These are phyloP conservation scores for Turritis glabra DNA, from an alignment of 345 rosid genomes.

Conservation along the genomic window DNA sequence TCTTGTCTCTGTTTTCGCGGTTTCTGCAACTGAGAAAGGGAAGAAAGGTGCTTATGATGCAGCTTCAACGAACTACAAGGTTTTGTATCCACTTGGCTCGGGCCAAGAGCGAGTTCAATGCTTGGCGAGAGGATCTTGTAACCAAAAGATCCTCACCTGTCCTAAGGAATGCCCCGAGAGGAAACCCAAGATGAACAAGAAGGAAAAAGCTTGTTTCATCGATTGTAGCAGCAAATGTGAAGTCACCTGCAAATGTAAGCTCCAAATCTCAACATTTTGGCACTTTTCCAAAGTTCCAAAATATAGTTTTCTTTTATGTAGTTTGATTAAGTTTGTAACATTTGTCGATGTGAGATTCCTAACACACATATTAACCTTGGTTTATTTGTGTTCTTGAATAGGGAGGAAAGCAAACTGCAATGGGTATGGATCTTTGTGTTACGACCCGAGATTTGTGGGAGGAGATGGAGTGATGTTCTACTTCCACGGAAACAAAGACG, in stretches of 20 bases:
- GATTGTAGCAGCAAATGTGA: slow-evolving; percentile 87
- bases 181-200: slow-evolving; percentile 61
- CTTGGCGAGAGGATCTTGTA: slow-evolving; percentile 59
- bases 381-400: slow-evolving; percentile 13
- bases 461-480: slow-evolving; percentile 88
- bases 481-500: slow-evolving; percentile 66
- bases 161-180: slow-evolving; percentile 64
- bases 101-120: slow-evolving; percentile 61
- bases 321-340: background rate
- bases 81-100: slow-evolving; percentile 32
- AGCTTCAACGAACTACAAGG: slow-evolving; percentile 52
- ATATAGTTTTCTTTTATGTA: background rate
- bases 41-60: slow-evolving; percentile 46
- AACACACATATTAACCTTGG: background rate
- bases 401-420: slow-evolving; percentile 58
- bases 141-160: slow-evolving; percentile 54
- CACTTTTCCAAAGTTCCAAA: background rate
- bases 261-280: background rate
- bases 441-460: slow-evolving; percentile 77
- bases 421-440: slow-evolving; percentile 66
- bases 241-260: slow-evolving; percentile 79
- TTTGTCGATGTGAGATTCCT: background rate
- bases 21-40: slow-evolving; percentile 5
- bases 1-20: slow-evolving; percentile 16
- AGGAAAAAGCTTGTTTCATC: slow-evolving; percentile 62